Evolutionary conservation across 2,329 filamentous ascomycete species (phyloP).

Genomic region (Juglanconis juglandina): DNA sequence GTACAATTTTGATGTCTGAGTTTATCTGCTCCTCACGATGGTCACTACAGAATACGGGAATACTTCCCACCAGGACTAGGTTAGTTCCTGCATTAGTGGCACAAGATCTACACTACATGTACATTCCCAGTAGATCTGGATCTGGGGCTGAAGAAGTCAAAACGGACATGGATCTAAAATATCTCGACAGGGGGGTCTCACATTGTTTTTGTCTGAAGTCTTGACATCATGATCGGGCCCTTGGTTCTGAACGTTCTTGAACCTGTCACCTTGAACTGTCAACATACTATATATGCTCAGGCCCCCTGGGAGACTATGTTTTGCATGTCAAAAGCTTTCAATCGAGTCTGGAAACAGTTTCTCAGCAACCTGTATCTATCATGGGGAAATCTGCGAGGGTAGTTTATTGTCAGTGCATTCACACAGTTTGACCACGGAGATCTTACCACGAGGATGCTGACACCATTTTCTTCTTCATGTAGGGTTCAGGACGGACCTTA

Average conservation of each 20-base stretch:
- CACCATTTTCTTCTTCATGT: conserved; percentile 28
- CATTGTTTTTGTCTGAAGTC: not conserved
- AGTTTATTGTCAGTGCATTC: conserved; percentile 1
- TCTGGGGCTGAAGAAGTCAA: not conserved
- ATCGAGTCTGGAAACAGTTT: not conserved
- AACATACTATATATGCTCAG: too few species aligned
- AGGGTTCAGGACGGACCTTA: conserved; percentile 73
- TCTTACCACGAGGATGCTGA: not conserved
- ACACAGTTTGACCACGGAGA: too few species aligned
- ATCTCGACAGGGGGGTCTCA: not conserved
- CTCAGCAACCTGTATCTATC: not conserved
- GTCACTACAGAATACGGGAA: too few species aligned
- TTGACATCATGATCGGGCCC: conserved; percentile 37
- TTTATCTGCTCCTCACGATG: too few species aligned
- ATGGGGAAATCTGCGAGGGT: conserved; percentile 14
- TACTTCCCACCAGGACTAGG: not conserved
- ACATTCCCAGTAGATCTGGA: not conserved
- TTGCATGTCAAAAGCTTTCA: not conserved
- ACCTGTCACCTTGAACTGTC: too few species aligned
- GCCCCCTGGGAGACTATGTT: too few species aligned
- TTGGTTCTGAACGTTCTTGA: too few species aligned
- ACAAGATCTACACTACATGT: not conserved
- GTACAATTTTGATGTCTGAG: too few species aligned
- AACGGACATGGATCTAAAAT: not conserved
- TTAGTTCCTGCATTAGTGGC: conserved; percentile 8